Evolutionary conservation across 306 rosid species (phyloP).

Genomic region (Corylus heterophylla): DNA sequence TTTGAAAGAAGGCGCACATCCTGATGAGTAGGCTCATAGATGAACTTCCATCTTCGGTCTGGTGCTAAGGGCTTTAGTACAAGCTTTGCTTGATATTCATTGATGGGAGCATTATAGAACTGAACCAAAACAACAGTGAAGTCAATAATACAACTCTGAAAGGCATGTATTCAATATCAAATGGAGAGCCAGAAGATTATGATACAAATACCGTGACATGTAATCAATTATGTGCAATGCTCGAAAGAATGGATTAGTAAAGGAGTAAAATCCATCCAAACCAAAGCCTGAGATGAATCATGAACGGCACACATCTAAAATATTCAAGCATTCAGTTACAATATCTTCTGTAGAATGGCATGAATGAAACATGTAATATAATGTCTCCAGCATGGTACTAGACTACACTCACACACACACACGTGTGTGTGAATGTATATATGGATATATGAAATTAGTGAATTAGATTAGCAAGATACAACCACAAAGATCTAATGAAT

Average conservation of each 20-base stretch:
- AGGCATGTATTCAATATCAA: background rate
- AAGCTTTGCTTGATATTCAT: conserved; percentile 79
- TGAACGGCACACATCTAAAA: background rate
- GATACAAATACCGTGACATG: background rate
- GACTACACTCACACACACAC: background rate
- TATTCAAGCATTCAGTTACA: background rate
- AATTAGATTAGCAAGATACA: conserved; percentile 1
- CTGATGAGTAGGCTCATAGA: conserved; percentile 70
- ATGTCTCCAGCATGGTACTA: background rate
- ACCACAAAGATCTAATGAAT: conserved; percentile 1
- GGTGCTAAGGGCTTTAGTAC: conserved; percentile 82
- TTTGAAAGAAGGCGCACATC: conserved; percentile 83
- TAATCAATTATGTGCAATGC: background rate
- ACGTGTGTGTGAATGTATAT: too few relatives aligned
- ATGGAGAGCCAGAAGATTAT: background rate
- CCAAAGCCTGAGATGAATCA: background rate
- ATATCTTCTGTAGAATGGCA: background rate
- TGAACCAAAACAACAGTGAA: conserved; percentile 37
- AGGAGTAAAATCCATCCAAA: background rate
- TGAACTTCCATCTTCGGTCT: conserved; percentile 78
- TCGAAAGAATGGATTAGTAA: background rate
- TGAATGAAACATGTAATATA: background rate
- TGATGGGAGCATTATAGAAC: conserved; percentile 86
- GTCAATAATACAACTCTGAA: background rate
- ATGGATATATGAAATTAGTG: background rate